Base-by-base conservation (phyloP, 1,284 basidiomycete genomes). In the Sporisorium graminicola region DNA sequence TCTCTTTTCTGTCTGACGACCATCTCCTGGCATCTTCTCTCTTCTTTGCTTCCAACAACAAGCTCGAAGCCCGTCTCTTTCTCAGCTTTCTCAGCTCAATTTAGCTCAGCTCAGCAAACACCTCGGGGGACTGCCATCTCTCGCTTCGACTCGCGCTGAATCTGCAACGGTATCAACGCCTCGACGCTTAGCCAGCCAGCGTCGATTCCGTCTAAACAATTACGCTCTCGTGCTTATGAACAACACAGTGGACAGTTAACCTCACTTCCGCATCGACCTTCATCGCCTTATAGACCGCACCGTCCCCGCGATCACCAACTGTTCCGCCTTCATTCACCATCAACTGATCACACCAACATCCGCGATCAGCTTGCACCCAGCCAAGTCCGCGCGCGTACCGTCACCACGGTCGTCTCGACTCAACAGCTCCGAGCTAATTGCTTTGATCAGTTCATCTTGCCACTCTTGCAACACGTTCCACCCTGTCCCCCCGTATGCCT, bases 401-500 rank as follows among this genome's bases (percentile, higher is more conserved):
- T 42, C 29, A 22, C 43, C 1, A 26, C 16, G 16, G 20, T 16
- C 22, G 22, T 26, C 20, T 27, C 18, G 22, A 14, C 29, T 16
- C 7, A 22, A 26, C 46, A 16, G 16, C 35, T 43, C 46, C n/a
- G n/a, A 35, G 46, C 44, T 27, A n/a, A 13, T 24, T 9, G 44
- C 33, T 14, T 24, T 42, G n/a, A 27, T 26, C 16, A 14, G 57
- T 22, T 57, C 35, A 5, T 16, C n/a, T 52, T 29, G 53, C 52
- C 31, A n/a, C 1, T 24, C 10, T 42, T 24, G 26, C 50, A 2
- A 31, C 12, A 10, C 14, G 6, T 8, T 14, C 24, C 14, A 29
- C 14, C 27, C 18, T n/a, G 6, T 3, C 49, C 43, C 52, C 56
- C 56, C 56, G 64, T 35, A 72, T 72, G 69, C 56, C 52, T 16